A percentile compares a stretch with the other conserved stretches of the same genome.
These are phyloP conservation scores for Tetrapyrgos nigripes DNA, from an alignment of 1,284 basidiomycete genomes.

Conservation along the genomic window DNA sequence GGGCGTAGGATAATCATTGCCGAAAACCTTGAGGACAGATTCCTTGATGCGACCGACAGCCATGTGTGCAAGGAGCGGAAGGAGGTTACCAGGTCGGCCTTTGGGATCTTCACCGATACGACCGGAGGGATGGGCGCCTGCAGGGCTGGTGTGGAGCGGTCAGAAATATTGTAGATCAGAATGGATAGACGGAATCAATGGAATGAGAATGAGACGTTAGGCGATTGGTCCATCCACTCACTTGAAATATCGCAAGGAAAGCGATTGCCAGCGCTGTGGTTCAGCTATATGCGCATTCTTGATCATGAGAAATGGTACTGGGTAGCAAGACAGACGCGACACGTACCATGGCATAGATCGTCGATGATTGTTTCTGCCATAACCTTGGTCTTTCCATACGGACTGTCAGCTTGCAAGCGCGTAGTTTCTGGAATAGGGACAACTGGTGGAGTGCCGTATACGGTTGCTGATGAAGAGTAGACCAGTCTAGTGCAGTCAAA, in stretches of 20 bases:
- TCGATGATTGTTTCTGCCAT: constrained; percentile 93
- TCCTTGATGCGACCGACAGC: constrained; percentile 90
- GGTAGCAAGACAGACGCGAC: constrained; percentile 1
- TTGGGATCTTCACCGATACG: constrained; percentile 95
- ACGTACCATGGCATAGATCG: constrained; percentile 84
- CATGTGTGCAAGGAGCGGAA: constrained; percentile 96
- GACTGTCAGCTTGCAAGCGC: constrained; percentile 88
- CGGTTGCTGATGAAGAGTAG: constrained; percentile 99
- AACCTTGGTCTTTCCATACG: constrained; percentile 95
- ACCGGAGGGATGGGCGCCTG: constrained; percentile 96
- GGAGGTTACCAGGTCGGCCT: constrained; percentile 93
- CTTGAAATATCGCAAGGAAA: constrained; percentile 98
- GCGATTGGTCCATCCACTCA: constrained; percentile 44
- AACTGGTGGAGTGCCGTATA: constrained; percentile 92
- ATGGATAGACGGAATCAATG: constrained; percentile 1
- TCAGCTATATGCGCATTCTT: constrained; percentile 52
- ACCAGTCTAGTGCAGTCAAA: constrained; percentile 88
- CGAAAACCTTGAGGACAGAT: constrained; percentile 89
- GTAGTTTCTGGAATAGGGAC: constrained; percentile 97
- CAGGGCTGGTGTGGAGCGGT: constrained; percentile 67
- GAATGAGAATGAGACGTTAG: constrained; percentile 10
- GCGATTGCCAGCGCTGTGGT: constrained; percentile 75
- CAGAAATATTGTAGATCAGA: neutral
- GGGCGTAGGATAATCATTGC: constrained; percentile 96
- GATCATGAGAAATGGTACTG: constrained; percentile 20